Percentiles rank a stretch among this genome's conserved stretches.
Conservation (phyloP, 2,329 filamentous ascomycete species). For the Penicillium sp. region DNA sequence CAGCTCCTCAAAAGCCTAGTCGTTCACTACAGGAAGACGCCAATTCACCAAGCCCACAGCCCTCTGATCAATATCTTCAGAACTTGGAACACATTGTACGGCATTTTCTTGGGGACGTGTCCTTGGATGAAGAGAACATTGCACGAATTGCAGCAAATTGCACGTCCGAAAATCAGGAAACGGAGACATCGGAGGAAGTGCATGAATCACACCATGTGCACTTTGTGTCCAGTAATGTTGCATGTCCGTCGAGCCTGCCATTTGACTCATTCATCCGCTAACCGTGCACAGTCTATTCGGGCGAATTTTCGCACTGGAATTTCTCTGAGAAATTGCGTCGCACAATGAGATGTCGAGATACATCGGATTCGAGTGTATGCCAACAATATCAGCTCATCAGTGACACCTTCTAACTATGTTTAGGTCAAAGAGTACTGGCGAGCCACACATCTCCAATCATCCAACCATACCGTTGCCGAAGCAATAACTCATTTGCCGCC, state of each 20-base stretch:
- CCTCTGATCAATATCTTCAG: not conserved
- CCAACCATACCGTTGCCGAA: constrained; percentile 31
- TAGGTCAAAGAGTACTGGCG: constrained; percentile 43
- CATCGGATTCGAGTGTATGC: constrained; percentile 27
- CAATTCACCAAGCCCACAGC: not conserved
- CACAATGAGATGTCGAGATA: constrained; percentile 38
- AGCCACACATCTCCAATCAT: constrained; percentile 40
- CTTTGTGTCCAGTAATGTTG: constrained; percentile 5
- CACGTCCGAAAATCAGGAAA: not conserved
- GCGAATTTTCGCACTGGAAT: constrained; percentile 45
- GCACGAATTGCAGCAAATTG: constrained; percentile 9
- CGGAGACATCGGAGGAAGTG: constrained; percentile 5
- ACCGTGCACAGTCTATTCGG: constrained; percentile 37
- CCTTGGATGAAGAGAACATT: constrained; percentile 13
- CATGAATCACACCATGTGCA: constrained; percentile 15
- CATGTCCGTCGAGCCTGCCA: constrained; percentile 1
- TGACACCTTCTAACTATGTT: not conserved
- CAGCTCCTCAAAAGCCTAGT: constrained; percentile 32
- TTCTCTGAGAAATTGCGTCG: constrained; percentile 43
- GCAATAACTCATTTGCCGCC: constrained; percentile 40
- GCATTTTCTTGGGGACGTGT: constrained; percentile 16
- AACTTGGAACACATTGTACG: constrained; percentile 13
- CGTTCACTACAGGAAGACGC: constrained; percentile 15
- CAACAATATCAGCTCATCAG: too few species aligned
- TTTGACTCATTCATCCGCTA: not conserved